A percentile compares a stretch with the other conserved stretches of the same genome.
These are phyloP conservation scores for Linnemannia elongata DNA, from an alignment of 192 early-diverging fungal species.

Conservation along the genomic window DNA sequence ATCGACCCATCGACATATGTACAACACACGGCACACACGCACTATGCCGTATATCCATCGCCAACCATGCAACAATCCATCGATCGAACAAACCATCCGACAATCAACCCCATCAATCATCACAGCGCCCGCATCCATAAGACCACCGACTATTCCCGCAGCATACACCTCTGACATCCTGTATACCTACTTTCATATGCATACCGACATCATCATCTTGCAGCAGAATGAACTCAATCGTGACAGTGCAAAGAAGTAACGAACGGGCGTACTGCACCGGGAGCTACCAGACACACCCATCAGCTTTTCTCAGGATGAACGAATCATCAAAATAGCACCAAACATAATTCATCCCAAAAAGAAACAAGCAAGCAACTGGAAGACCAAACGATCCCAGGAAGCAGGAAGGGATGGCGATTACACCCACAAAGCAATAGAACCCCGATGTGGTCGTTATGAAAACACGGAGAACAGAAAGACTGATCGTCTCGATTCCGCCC, in stretches of 20 bases:
- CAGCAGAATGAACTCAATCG: background rate
- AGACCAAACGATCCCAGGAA: background rate
- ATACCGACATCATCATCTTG: background rate
- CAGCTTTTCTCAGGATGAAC: background rate
- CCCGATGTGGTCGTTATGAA: slow-evolving; percentile 25
- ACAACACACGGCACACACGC: background rate
- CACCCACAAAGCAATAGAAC: background rate
- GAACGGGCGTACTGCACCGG: background rate
- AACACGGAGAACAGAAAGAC: background rate
- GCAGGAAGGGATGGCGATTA: background rate
- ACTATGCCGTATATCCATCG: background rate
- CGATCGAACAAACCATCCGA: background rate
- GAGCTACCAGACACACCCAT: background rate
- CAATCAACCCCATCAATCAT: background rate
- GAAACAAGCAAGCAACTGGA: background rate
- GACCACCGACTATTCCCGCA: background rate
- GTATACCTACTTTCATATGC: background rate
- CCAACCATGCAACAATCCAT: slow-evolving; percentile 3
- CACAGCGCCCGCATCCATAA: background rate
- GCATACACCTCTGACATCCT: background rate
- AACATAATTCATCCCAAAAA: background rate
- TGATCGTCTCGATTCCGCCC: background rate
- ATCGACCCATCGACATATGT: background rate
- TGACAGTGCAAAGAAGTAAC: background rate
- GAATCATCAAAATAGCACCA: background rate